Evolutionary conservation across 2,329 filamentous ascomycete species (phyloP), one percentile per base, ranked within the genome.

Genomic region (Fusarium circinatum): DNA sequence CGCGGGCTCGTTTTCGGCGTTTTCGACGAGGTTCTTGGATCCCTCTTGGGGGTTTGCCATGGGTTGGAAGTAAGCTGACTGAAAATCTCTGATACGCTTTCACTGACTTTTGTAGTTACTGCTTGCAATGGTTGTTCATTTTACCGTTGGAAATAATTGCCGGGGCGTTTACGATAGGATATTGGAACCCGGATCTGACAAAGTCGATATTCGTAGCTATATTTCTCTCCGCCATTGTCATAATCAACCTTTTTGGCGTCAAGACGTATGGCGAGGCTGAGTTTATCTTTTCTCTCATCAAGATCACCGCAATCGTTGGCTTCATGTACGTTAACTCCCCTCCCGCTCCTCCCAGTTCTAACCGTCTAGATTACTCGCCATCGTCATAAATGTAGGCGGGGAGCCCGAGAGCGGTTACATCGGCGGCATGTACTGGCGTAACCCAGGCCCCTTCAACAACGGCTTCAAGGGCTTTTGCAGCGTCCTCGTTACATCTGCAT

Each of bases 41-140:
- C 96, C 95, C 0, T 95, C 95, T 1, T 98, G 94, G 94, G 95
- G 95, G 0, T 97, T 97, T 79, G 94, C 94, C 32, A 97, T 98
- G 94, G 95, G 94, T 14, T 97, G 94, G 94, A 97, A 97, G 88
- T 93, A 82, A 82, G 89, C 87, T 3, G 10, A 28, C 28, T 17
- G 22, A 3, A 22, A 22, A 12, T 2, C 3, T 26, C 9, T 3
- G 22, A 3, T 17, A 3, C 3, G 5, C 20, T 24, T 15, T 14
- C 20, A n/a, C 68, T 71, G 15, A 61, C 55, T 15, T 9, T 45
- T 9, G 4, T 75, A 94, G 91, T 79, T 97, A 98, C 80, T 94
- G 93, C 9, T 82, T 98, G 63, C 93, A 97, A 83, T 98, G 95
- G 95, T 87, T 97, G 1, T 88, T 94, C 36, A 91, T 95, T 0